Conservation (phyloP, 2,329 filamentous ascomycete genomes). For the Juglanconis oblonga region DNA sequence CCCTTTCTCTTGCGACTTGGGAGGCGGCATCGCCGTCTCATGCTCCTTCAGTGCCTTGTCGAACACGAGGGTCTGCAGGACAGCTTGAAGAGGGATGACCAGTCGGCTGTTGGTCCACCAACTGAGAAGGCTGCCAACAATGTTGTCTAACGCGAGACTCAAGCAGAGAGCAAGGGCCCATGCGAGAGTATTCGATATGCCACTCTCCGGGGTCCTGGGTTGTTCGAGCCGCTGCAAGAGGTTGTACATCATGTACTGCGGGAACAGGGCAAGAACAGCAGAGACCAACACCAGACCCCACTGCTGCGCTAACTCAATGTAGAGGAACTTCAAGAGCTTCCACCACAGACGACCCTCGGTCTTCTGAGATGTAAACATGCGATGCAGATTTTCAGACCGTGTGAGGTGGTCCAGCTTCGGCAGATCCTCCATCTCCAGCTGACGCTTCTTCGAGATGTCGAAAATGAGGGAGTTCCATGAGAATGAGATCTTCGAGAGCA, state of each 20-base stretch:
- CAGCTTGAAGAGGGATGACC: conserved; percentile 28
- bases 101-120: conserved; percentile 33
- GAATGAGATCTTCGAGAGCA: conserved; percentile 28
- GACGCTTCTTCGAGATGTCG: conserved; percentile 26
- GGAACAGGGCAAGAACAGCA: conserved; percentile 29
- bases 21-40: conserved; percentile 27
- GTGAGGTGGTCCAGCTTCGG: conserved; percentile 29
- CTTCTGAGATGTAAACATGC: conserved; percentile 20
- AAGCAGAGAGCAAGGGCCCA: conserved; percentile 31
- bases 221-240: conserved; percentile 32
- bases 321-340: conserved; percentile 28
- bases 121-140: conserved; percentile 28
- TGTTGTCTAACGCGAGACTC: conserved; percentile 30
- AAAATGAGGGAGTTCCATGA: conserved; percentile 33
- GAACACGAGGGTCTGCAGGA: conserved; percentile 34
- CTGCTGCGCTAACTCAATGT: conserved; percentile 27
- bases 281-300: conserved; percentile 30
- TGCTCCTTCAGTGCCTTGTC: conserved; percentile 33
- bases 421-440: conserved; percentile 30
- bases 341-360: conserved; percentile 28
- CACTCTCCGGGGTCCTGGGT: conserved; percentile 16
- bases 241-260: conserved; percentile 33
- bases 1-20: conserved; percentile 9
- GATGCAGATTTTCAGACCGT: conserved; percentile 26
- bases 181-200: conserved; percentile 25